Conservation (phyloP, 495 filamentous ascomycete species). For the Penicillium egyptiacum region DNA sequence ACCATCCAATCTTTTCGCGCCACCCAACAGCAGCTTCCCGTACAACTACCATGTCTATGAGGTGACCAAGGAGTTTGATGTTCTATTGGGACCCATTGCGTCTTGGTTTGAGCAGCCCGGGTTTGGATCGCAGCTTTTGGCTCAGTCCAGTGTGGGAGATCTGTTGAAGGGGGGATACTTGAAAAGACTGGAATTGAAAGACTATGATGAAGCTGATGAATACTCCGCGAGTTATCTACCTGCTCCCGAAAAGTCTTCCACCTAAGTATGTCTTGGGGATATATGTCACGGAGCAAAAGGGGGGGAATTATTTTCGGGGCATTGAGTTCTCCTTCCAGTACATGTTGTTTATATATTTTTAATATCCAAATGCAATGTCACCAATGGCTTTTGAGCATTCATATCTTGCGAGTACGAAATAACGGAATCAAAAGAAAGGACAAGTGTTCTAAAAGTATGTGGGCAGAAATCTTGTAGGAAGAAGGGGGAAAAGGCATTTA, state of each 20-base stretch:
- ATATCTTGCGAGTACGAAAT: background rate
- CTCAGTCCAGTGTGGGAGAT: conserved; percentile 19
- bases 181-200: conserved; percentile 17
- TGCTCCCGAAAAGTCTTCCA: conserved; percentile 9
- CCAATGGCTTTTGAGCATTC: background rate
- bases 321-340: background rate
- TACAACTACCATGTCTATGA: conserved; percentile 59
- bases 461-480: background rate
- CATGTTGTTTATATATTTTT: background rate
- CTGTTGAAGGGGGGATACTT: conserved; percentile 30
- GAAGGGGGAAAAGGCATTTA: background rate
- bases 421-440: background rate
- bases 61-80: conserved; percentile 44
- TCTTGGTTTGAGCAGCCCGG: conserved; percentile 61
- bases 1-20: conserved; percentile 48
- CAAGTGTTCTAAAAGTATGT: background rate
- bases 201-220: conserved; percentile 23
- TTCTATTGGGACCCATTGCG: conserved; percentile 50
- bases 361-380: background rate
- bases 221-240: conserved; percentile 21
- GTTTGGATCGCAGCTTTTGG: conserved; percentile 50
- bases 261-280: background rate
- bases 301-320: no score
- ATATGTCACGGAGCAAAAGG: background rate
- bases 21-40: conserved; percentile 37